Evolutionary conservation across 1,139 yeast species (phyloP), one percentile per base, ranked within the genome.

Genomic region (Pichia sp.): DNA sequence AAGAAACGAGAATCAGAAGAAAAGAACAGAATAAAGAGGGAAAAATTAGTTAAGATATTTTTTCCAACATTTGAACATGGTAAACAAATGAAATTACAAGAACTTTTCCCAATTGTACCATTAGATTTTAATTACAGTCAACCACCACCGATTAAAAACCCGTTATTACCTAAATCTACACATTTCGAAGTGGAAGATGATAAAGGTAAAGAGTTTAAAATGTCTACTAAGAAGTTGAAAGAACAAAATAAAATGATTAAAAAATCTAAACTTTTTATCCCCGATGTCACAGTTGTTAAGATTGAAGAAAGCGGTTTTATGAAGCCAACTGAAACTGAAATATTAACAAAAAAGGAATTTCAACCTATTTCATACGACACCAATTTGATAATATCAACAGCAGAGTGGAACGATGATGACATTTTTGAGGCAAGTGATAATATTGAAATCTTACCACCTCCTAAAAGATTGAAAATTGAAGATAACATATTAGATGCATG

Each of bases 331-430:
- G 16, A 20, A 37, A 34, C 34, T 9, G 61, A 62, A 29, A 46
- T 51, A 25, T 32, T 23, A 15, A 46, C 46, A 18, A 52, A 47
- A 20, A 48, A 47, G 8, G 66, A 68, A 51, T 73, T 76, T 47
- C 66, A 66, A 46, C 71, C 75, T 44, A 56, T 66, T 2, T 68
- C 66, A 2, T 77, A 67, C 54, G 73, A 78, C 29, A 79, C 79
- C 47, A 87, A 84, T 52, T 66, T 86, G 46, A 70, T 85, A 6
- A 68, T 88, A 39, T 85, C 94, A 0, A 77, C 92, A 0, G 83
- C 87, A 18, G 92, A 85, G 56, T 89, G 97, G 96, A 83, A 87
- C 59, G 86, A 83, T 58, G 82, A 79, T 29, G 70, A 70, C 7
- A 79, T 85, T 18, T 69, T 85, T 23, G 78, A 80, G 46, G 73